phyloP scores from a whole-genome alignment of 495 filamentous ascomycete genomes.

The Aspergillus homomorphus region DNA sequence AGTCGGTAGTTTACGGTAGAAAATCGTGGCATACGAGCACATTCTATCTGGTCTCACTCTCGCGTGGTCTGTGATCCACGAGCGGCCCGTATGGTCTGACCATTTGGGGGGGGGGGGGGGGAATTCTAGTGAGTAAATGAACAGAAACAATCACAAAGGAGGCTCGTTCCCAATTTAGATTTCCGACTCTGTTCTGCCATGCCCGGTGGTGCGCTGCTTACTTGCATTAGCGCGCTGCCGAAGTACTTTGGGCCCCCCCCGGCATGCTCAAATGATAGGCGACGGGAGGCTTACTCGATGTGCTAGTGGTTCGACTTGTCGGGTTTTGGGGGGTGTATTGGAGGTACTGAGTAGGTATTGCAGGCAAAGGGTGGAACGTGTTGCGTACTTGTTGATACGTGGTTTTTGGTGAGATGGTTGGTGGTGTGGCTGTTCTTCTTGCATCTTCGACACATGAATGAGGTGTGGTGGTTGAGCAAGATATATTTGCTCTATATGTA shows the following conservation, averaged over 20 bases:
- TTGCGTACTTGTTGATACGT: no score
- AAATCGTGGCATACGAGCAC: not conserved
- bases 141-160: not conserved
- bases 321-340: no score
- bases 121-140: not conserved
- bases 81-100: no score
- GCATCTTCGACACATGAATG: no score
- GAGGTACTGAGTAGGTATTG: no score
- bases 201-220: not conserved
- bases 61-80: not conserved
- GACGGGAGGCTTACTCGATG: not conserved
- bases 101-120: no score
- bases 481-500: no score
- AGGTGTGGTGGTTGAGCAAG: no score
- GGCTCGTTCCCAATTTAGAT: not conserved
- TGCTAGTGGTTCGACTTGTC: not conserved
- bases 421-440: no score
- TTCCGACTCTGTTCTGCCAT: not conserved
- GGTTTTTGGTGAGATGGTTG: no score
- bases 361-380: no score
- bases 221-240: not conserved
- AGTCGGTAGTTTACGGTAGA: not conserved
- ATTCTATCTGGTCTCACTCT: not conserved
- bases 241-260: not conserved
- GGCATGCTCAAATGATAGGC: not conserved